A percentile compares a stretch with the other conserved stretches of the same genome.
phyloP scores from a whole-genome alignment of 2,329 filamentous ascomycete genomes.

The Tolypocladium sp. region DNA sequence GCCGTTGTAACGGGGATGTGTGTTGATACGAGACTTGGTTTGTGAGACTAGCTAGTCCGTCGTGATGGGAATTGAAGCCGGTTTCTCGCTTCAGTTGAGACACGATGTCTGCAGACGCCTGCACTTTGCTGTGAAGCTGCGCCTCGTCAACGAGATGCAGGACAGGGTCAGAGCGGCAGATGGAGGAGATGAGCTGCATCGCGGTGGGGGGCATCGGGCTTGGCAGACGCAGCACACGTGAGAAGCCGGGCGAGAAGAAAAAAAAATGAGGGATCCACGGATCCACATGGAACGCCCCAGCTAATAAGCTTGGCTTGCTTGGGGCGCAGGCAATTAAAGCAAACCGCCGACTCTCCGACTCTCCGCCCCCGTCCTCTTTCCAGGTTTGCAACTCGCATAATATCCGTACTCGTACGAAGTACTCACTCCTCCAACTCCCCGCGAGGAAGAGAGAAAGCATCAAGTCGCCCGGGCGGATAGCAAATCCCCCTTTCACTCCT shows the following conservation, averaged over 20 bases:
- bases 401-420: no score
- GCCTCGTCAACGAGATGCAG: no score
- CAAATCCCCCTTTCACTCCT: not conserved
- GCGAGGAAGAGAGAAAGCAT: no score
- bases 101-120: no score
- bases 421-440: no score
- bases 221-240: not conserved
- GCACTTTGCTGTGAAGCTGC: no score
- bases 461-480: not conserved
- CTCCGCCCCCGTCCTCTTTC: not conserved
- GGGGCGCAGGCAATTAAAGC: not conserved
- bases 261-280: not conserved
- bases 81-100: no score
- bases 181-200: not conserved
- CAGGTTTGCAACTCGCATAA: not conserved
- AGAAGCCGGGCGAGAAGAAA: not conserved
- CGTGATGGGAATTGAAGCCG: no score
- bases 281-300: not conserved
- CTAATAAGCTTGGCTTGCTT: not conserved
- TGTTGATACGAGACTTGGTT: no score
- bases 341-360: conserved; percentile 1
- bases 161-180: not conserved
- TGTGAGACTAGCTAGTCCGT: no score
- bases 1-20: no score
- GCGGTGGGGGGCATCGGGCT: not conserved